Percentiles rank a stretch among this genome's conserved stretches.
Evolutionary conservation across 768 basidiomycete genomes (phyloP).

Genomic region (Holtermanniella nyarrowii): DNA sequence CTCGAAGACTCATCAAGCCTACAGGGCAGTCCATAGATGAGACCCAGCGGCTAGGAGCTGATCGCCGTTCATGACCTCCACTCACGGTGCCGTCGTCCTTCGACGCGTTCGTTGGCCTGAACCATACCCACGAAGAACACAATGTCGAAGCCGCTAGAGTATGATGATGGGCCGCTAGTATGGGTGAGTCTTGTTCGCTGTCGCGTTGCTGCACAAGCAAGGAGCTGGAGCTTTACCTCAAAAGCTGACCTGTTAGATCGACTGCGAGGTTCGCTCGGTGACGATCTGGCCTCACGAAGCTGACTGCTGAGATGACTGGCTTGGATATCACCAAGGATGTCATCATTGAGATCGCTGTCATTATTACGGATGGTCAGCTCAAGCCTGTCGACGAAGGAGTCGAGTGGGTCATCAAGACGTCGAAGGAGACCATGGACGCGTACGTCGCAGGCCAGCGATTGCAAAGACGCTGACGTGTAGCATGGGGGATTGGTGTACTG

Average conservation of each 20-base stretch:
- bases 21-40: no score
- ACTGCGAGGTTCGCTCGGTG: constrained; percentile 18
- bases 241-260: constrained; percentile 16
- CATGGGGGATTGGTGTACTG: constrained; percentile 80
- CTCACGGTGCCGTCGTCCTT: neutral
- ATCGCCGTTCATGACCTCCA: neutral
- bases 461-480: constrained; percentile 40
- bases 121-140: neutral
- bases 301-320: constrained; percentile 21
- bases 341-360: constrained; percentile 62
- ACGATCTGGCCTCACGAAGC: neutral
- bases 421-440: constrained; percentile 61
- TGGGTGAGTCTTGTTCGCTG: constrained; percentile 28
- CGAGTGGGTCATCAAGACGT: constrained; percentile 61
- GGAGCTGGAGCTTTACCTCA: neutral
- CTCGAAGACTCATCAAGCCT: no score
- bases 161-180: constrained; percentile 36
- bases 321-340: constrained; percentile 26
- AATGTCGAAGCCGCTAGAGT: constrained; percentile 10
- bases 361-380: constrained; percentile 79
- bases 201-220: neutral
- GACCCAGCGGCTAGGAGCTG: no score
- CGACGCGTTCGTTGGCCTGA: neutral
- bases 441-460: constrained; percentile 36
- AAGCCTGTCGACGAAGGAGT: constrained; percentile 71